Evolutionary conservation across 1,139 yeast genomes (phyloP).

Genomic region (Blastobotrys serpentis): DNA sequence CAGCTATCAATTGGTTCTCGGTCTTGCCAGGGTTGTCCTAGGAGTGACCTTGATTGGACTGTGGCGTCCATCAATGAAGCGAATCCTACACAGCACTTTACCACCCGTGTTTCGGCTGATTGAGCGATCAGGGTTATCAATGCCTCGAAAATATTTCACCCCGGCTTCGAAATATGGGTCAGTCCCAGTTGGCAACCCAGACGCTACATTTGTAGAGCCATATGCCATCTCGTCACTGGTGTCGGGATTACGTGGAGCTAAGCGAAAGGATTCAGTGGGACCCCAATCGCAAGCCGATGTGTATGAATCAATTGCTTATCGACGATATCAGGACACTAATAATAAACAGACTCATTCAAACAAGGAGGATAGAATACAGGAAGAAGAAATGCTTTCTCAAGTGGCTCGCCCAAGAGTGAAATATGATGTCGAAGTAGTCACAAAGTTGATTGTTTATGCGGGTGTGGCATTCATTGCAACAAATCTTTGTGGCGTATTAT

Average conservation of each 20-base stretch:
- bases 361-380: slow-evolving; percentile 22
- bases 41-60: slow-evolving; percentile 61
- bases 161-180: slow-evolving; percentile 41
- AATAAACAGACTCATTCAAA: slow-evolving; percentile 10
- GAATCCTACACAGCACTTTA: slow-evolving; percentile 49
- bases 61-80: slow-evolving; percentile 72
- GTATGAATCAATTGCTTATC: slow-evolving; percentile 42
- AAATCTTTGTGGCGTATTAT: slow-evolving; percentile 27
- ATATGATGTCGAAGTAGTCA: slow-evolving; percentile 71
- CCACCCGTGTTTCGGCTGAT: slow-evolving; percentile 43
- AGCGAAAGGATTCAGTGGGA: slow-evolving; percentile 43
- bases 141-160: slow-evolving; percentile 42
- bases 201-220: slow-evolving; percentile 37
- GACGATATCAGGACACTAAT: slow-evolving; percentile 32
- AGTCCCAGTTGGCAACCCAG: slow-evolving; percentile 38
- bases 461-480: slow-evolving; percentile 53
- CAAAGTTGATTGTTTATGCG: slow-evolving; percentile 69
- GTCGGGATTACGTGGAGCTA: slow-evolving; percentile 30
- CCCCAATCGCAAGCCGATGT: slow-evolving; percentile 47
- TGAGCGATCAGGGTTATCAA: slow-evolving; percentile 38
- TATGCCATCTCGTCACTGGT: slow-evolving; percentile 35
- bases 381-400: slow-evolving; percentile 32
- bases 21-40: slow-evolving; percentile 48
- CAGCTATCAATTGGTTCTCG: slow-evolving; percentile 46
- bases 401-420: slow-evolving; percentile 48